phyloP scores from a whole-genome alignment of 495 filamentous ascomycete genomes.

The Penicillium pancosmium region DNA sequence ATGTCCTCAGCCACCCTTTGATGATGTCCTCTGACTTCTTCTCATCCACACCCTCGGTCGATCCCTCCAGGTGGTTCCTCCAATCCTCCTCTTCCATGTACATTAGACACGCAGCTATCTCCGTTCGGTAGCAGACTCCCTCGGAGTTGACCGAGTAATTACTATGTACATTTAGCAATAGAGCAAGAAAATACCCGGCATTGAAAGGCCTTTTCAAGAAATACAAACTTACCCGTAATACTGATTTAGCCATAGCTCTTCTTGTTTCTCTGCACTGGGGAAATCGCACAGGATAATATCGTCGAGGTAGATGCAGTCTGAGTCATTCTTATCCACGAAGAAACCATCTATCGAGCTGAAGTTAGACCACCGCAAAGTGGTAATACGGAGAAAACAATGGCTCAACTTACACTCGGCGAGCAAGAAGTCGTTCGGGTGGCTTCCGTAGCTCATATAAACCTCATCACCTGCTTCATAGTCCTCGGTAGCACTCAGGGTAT shows the following conservation, averaged over 20 bases:
- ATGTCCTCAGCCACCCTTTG: conserved; percentile 41
- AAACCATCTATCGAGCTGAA: conserved; percentile 64
- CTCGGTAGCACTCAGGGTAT: conserved; percentile 58
- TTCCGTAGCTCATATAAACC: conserved; percentile 77
- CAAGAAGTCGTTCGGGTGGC: conserved; percentile 78
- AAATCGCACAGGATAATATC: conserved; percentile 62
- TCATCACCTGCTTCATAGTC: conserved; percentile 69
- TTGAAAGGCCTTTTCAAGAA: neutral
- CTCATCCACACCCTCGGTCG: conserved; percentile 35
- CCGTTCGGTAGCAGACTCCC: conserved; percentile 70
- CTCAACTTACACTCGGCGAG: conserved; percentile 67
- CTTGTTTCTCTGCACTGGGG: conserved; percentile 41
- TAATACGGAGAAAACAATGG: neutral
- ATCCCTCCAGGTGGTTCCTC: conserved; percentile 49
- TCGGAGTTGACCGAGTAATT: conserved; percentile 64
- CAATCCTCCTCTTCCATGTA: conserved; percentile 50
- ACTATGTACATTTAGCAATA: conserved; percentile 28
- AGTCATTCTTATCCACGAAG: conserved; percentile 65
- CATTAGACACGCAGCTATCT: conserved; percentile 63
- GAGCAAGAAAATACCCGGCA: conserved; percentile 6
- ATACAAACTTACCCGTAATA: conserved; percentile 58
- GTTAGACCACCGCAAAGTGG: neutral
- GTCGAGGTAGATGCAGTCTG: conserved; percentile 70
- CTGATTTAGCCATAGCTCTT: conserved; percentile 55
- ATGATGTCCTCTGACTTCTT: conserved; percentile 39